These are phyloP conservation scores for Albizia julibrissin DNA, from an alignment of 306 rosid species.

Conservation along the genomic window DNA sequence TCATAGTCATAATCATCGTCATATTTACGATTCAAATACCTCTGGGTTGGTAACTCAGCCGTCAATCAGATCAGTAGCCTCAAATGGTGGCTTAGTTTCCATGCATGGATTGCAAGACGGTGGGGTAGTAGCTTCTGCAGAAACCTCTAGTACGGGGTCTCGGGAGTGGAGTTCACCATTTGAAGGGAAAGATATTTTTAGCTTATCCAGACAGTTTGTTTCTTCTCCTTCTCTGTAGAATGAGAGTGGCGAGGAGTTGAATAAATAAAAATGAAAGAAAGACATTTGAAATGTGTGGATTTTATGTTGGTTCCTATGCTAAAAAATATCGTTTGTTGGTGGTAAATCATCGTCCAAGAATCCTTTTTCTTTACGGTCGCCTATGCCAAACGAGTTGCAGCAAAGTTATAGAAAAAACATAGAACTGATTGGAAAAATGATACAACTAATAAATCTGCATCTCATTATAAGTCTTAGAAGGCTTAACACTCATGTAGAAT, in stretches of 20 bases:
- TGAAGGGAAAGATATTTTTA: slow-evolving; percentile 96
- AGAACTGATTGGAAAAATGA: too few species aligned
- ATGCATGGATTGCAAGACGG: slow-evolving; percentile 71
- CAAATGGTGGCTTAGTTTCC: slow-evolving; percentile 62
- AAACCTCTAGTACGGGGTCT: slow-evolving; percentile 59
- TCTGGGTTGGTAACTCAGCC: slow-evolving; percentile 63
- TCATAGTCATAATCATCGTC: slow-evolving; percentile 31
- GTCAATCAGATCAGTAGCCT: slow-evolving; percentile 50
- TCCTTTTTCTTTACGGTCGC: slow-evolving; percentile 27
- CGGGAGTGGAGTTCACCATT: slow-evolving; percentile 96
- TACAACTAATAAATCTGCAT: neutral
- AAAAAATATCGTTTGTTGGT: slow-evolving; percentile 53
- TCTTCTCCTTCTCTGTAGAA: slow-evolving; percentile 86
- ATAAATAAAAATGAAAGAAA: slow-evolving; percentile 63
- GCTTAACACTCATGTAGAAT: neutral
- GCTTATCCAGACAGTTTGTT: slow-evolving; percentile 95
- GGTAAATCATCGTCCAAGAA: slow-evolving; percentile 46
- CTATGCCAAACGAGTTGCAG: neutral
- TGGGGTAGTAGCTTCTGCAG: slow-evolving; percentile 58
- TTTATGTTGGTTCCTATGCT: slow-evolving; percentile 63
- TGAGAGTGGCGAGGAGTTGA: slow-evolving; percentile 45
- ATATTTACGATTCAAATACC: slow-evolving; percentile 60
- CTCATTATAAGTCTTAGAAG: neutral
- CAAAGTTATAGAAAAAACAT: too few species aligned
- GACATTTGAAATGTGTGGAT: slow-evolving; percentile 57